phyloP scores from a whole-genome alignment of 345 rosid species.

The Populus euphratica region DNA sequence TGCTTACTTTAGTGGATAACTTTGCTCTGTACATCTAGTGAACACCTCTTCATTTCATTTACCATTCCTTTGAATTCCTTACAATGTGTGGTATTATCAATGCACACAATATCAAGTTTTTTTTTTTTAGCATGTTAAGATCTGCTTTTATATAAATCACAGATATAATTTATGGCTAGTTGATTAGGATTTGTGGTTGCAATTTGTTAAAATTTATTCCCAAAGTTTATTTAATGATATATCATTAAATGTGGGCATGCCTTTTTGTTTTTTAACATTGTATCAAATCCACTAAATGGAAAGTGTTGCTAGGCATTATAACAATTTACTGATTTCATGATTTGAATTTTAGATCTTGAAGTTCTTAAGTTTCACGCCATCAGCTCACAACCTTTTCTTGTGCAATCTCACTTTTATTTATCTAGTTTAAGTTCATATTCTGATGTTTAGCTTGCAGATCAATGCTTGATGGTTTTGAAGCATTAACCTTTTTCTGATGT shows the following conservation, averaged over 20 bases:
- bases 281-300: background rate
- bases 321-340: background rate
- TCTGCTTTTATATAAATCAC: background rate
- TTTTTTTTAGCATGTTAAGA: background rate
- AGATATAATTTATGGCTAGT: background rate
- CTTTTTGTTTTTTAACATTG: no score
- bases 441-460: background rate
- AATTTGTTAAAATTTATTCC: no score
- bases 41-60: background rate
- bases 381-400: background rate
- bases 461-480: background rate
- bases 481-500: background rate
- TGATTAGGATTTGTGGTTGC: background rate
- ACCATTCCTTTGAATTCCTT: background rate
- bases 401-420: background rate
- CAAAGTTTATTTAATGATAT: background rate
- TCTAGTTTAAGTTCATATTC: background rate
- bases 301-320: background rate
- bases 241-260: background rate
- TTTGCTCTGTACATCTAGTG: no score
- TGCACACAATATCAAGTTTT: background rate
- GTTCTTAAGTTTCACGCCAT: background rate
- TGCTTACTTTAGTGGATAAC: background rate
- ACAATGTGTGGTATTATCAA: background rate
- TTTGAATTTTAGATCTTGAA: background rate